These are phyloP conservation scores for Agastache rugosa DNA, from an alignment of 257 asterid species.

Conservation along the genomic window DNA sequence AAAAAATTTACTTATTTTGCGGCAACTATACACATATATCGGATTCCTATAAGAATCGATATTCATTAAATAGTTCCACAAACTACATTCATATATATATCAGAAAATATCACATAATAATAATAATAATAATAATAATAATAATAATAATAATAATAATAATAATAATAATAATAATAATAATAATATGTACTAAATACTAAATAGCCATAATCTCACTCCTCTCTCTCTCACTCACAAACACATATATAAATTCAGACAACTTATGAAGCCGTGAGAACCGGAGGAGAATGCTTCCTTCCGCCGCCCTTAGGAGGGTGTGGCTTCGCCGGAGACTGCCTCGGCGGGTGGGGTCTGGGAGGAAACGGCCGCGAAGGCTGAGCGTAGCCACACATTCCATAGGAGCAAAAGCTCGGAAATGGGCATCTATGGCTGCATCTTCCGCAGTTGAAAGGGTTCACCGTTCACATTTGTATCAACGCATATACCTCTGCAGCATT, in stretches of 20 bases:
- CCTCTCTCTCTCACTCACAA: not conserved
- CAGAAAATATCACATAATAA: too few relatives aligned
- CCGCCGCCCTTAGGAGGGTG: conserved; percentile 20
- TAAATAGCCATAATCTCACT: not conserved
- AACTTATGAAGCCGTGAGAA: not conserved
- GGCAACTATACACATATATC: too few relatives aligned
- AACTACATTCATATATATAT: too few relatives aligned
- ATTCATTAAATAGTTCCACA: too few relatives aligned
- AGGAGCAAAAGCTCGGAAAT: conserved; percentile 47
- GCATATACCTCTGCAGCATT: conserved; percentile 69
- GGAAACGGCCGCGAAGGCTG: conserved; percentile 53
- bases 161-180: too few relatives aligned
- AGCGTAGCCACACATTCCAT: conserved; percentile 73
- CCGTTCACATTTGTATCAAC: conserved; percentile 43
- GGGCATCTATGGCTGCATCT: conserved; percentile 52
- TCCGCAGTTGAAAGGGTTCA: conserved; percentile 75
- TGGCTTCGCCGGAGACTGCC: conserved; percentile 6
- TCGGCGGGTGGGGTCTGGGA: conserved; percentile 32
- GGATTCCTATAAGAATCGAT: too few relatives aligned
- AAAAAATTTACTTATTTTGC: too few relatives aligned
- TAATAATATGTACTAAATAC: too few relatives aligned
- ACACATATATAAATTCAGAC: too few relatives aligned
- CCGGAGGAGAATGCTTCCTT: conserved; percentile 8
- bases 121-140: too few relatives aligned
- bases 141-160: too few relatives aligned